Base-by-base conservation (phyloP, 2,329 filamentous ascomycete genomes). In the Ascochyta clinopodiicola region DNA sequence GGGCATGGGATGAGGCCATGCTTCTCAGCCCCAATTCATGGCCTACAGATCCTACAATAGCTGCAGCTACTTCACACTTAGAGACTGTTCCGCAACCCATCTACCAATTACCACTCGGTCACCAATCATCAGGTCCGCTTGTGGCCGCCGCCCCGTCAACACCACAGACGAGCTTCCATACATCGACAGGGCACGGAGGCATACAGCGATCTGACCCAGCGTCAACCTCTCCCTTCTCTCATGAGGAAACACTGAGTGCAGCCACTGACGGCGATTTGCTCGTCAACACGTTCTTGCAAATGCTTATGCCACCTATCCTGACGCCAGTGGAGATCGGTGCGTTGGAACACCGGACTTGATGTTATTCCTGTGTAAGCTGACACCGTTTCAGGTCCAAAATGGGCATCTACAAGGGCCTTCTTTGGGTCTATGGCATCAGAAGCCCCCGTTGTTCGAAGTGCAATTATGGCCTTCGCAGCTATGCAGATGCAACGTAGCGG, bases 401-500 rank as follows among this genome's bases (percentile, higher is more conserved):
- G 82, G 82, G 71, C 79, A 2, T 74, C 78, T 0, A 81, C 82
- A 61, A 75, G 82, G 5, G 78, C 81, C 40, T 73, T 79, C 27
- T 76, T 84, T 17, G 74, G 80, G 1, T 72, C 77, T 2, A 82
- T 84, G 78, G 77, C 81, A 3, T 71, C 71, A 17, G 70, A 76
- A 8, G 84, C 81, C 0, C 62, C 73, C 3, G 79, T 84, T 72
- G 78, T 84, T 12, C 66, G 68, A 17, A 75, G 76, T 60, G 80
- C 82, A 6, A 80, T 84, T 21, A 71, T 83, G 56, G 80, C 82
- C 6, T 84, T 84, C 64, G 81, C 81, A 2, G 80, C 79, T 25
- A 70, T 83, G 34, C 50, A 75, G 75, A 37, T 77, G 59, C 67
- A 69, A 46, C 56, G 67, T 64, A 57, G 74, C 75, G 21, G 73